Percentiles rank a stretch among this genome's conserved stretches.
These are phyloP conservation scores for Rhododendron ovatum DNA, from an alignment of 148 eudicot genomes.

Conservation along the genomic window DNA sequence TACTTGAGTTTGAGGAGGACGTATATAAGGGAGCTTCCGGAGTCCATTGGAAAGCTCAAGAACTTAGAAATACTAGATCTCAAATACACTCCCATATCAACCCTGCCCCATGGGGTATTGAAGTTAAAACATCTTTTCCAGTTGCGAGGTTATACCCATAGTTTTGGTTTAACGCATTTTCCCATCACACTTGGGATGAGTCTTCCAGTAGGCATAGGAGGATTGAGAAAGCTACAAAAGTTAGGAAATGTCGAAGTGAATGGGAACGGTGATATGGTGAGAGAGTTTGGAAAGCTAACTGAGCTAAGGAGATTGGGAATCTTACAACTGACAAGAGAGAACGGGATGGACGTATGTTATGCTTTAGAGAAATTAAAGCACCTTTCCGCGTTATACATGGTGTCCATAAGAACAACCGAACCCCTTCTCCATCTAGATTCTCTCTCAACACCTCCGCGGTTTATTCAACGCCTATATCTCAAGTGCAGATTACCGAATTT, in stretches of 20 bases:
- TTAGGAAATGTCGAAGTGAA: not conserved
- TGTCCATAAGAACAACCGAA: not conserved
- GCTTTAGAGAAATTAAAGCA: constrained; percentile 10
- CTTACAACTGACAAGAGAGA: not conserved
- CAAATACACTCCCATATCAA: not conserved
- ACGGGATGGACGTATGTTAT: constrained; percentile 7
- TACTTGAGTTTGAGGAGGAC: constrained; percentile 10
- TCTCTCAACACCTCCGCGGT: not conserved
- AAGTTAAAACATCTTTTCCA: not conserved
- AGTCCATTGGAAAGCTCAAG: constrained; percentile 13
- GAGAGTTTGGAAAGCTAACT: constrained; percentile 13
- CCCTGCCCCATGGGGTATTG: constrained; percentile 7
- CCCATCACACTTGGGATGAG: not conserved
- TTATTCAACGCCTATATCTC: constrained; percentile 1
- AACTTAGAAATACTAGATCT: constrained; percentile 16
- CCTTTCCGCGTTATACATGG: constrained; percentile 1
- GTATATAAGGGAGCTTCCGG: not conserved
- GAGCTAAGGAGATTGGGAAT: constrained; percentile 5
- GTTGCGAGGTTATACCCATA: not conserved
- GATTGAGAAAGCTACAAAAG: constrained; percentile 5
- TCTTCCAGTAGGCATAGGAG: constrained; percentile 8
- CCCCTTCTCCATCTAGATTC: constrained; percentile 7
- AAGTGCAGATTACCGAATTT: not conserved
- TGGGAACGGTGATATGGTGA: not conserved
- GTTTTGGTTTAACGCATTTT: not conserved